Evolutionary conservation across 2,329 filamentous ascomycete genomes (phyloP), one percentile per base, ranked within the genome.

Genomic region (Aspergillus novoparasiticus): DNA sequence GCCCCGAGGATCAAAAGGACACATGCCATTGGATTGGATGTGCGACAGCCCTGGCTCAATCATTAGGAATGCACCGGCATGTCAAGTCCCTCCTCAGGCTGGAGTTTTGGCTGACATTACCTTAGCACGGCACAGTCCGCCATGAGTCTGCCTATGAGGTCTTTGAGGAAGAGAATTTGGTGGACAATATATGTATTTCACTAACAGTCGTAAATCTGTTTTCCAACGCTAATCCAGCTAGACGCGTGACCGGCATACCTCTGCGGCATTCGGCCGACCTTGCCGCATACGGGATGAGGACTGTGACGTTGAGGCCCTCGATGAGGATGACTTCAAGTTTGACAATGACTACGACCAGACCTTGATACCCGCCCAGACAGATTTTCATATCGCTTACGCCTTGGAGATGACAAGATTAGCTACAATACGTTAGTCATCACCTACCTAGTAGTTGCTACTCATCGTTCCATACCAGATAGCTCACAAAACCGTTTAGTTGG

Each of bases 271-370:
- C 23, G 70, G 71, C n/a, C 64, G 68, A 21, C 71, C 71, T 2
- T 68, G 64, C 23, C 70, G 69, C n/a, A 73, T 70, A 36, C 64
- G 70, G 28, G 68, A 68, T 28, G 68, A 65, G 30, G 70, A 73
- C 51, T 72, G 70, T 50, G 71, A 72, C 56, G 60, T 72, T n/a
- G 71, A 71, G 32, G 46, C 57, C 8, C 68, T 72, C n/a, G 58
- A 64, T 1, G 62, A 60, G 34, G 62, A 64, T 12, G 69, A 72
- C 51, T 72, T 72, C 39, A 55, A 66, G 3, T 64, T 66, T 23
- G 68, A 71, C 54, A 57, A 26, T 11, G 57, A 36, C 43, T 65
- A 65, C 36, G 59, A 60, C 34, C 51, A 54, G 10, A 51, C 6
- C 2, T 30, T 58, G 28, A 50, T 58, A 0, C 41, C 43, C 16